Evolutionary conservation across 2,329 filamentous ascomycete genomes (phyloP).

Genomic region (Simplicillium sp.): DNA sequence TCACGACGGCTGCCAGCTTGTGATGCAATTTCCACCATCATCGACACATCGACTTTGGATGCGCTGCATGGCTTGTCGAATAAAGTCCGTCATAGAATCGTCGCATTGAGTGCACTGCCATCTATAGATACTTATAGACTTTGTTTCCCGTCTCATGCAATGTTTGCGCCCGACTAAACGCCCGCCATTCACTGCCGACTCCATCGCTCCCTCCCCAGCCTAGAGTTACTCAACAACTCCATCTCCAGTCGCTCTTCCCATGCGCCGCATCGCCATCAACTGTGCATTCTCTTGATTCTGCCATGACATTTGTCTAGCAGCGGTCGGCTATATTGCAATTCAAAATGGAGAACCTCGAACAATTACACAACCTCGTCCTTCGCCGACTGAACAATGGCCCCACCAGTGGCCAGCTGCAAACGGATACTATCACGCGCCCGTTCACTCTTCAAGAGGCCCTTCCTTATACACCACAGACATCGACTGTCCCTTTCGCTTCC

Average conservation of each 20-base stretch:
- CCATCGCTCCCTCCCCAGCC: constrained; percentile 4
- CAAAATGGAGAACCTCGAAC: constrained; percentile 12
- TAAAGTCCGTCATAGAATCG: too few species aligned
- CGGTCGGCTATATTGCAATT: constrained; percentile 7
- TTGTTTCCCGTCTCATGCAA: too few species aligned
- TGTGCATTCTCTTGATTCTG: constrained; percentile 13
- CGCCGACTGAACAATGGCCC: constrained; percentile 18
- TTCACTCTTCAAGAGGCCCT: constrained; percentile 66
- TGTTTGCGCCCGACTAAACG: too few species aligned
- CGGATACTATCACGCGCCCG: constrained; percentile 27
- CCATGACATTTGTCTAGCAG: constrained; percentile 20
- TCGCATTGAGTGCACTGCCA: too few species aligned
- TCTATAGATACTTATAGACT: too few species aligned
- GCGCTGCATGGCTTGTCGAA: too few species aligned
- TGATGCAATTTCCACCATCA: too few species aligned
- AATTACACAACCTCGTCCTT: constrained; percentile 17
- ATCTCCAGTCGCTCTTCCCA: too few species aligned
- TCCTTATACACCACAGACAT: constrained; percentile 74
- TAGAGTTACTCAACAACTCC: too few species aligned
- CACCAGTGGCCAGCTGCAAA: constrained; percentile 13
- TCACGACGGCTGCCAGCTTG: too few species aligned
- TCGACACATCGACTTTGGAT: too few species aligned
- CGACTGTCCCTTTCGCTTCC: constrained; percentile 68
- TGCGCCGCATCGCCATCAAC: background rate
- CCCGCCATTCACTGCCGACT: too few species aligned